Base-by-base conservation (phyloP, 2,329 filamentous ascomycete species). In the Trichoderma asperellum region DNA sequence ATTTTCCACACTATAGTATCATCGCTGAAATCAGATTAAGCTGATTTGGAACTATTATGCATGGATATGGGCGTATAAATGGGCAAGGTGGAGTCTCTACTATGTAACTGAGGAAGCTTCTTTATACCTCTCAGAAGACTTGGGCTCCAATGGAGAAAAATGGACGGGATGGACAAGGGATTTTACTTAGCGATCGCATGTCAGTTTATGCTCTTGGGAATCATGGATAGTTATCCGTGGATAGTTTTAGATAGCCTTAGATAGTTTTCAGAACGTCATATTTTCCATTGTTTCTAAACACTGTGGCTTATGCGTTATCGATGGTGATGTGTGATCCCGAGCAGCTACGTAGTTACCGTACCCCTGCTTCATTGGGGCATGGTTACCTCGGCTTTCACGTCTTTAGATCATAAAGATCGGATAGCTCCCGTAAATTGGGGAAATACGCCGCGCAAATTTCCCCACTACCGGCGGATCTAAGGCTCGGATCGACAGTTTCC, bases 91-190 rank as follows among this genome's bases (percentile, higher is more conserved):
- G 24, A 34, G 18, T 7, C 24, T 8, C 12, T 34, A 34, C 34
- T 29, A 32, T 10, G 27, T 29, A 56, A 18, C 29, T 12, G 34
- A 56, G 49, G 18, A 34, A 40, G 34, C 34, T 21, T 7, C 5
- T 40, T 43, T 24, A 18, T 24, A 24, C 40, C 61, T 21, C 29
- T 32, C 61, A 64, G 49, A 7, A 21, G 35, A 64, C 11, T 56
- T 43, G 61, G 60, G 60, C 32, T 63, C 60, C 29, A 35, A 47
- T 16, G 60, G 32, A 35, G 53, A 63, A 21, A 21, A 32, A 37
- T 21, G 37, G 12, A 63, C 40, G 58, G 60, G 29, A 24, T 43
- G 27, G 21, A 29, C 4, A 40, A 24, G n/a, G 18, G 21, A 24
- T 24, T 24, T 24, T 18, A 16, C 12, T 60, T 11, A 18, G 35